Percentiles rank a stretch among this genome's conserved stretches.
phyloP scores from a whole-genome alignment of 495 filamentous ascomycete species.

The Hypoxylon fuscum region DNA sequence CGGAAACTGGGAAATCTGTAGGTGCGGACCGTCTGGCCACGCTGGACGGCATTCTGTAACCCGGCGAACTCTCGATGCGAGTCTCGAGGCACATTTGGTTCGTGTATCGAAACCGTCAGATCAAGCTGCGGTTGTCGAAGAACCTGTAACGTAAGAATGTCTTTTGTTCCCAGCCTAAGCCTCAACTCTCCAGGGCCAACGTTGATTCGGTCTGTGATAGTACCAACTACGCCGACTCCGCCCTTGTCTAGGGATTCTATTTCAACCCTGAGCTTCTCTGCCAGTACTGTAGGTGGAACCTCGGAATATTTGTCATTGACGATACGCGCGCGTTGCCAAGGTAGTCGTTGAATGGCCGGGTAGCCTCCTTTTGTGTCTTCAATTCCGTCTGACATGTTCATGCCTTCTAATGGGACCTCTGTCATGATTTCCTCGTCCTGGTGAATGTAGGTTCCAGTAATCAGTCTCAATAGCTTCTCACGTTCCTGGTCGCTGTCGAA shows the following conservation, averaged over 20 bases:
- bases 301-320: constrained; percentile 63
- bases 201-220: constrained; percentile 77
- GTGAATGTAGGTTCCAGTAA: constrained; percentile 71
- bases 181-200: constrained; percentile 78
- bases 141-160: constrained; percentile 68
- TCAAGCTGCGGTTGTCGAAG: constrained; percentile 72
- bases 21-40: constrained; percentile 58
- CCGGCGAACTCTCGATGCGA: constrained; percentile 61
- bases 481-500: constrained; percentile 76
- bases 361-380: constrained; percentile 52
- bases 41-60: constrained; percentile 57
- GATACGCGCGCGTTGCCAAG: constrained; percentile 58
- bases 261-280: constrained; percentile 74
- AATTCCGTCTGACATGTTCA: constrained; percentile 69
- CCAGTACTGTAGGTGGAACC: constrained; percentile 68
- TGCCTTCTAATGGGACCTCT: constrained; percentile 67
- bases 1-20: constrained; percentile 61
- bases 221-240: constrained; percentile 57
- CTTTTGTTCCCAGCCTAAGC: constrained; percentile 66
- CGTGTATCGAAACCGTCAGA: constrained; percentile 71
- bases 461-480: constrained; percentile 68
- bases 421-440: constrained; percentile 68
- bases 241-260: constrained; percentile 65
- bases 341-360: constrained; percentile 55
- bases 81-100: constrained; percentile 67